A percentile compares a stretch with the other conserved stretches of the same genome.
These are phyloP conservation scores for Geotrichum klebahnii DNA, from an alignment of 1,139 yeast species.

Conservation along the genomic window DNA sequence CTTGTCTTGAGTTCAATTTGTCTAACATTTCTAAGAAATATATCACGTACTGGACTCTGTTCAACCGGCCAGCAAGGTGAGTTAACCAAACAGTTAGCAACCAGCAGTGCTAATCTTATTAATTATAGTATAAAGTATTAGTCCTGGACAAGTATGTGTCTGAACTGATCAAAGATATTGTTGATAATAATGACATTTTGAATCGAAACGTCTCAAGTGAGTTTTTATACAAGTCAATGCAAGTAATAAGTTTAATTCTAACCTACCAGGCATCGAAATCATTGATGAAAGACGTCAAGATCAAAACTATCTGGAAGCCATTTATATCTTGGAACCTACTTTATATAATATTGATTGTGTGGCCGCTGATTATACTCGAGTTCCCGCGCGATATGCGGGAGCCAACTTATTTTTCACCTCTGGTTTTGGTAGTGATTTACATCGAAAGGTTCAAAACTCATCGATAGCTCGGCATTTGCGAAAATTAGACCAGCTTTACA, in stretches of 20 bases:
- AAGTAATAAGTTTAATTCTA: not conserved
- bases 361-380: constrained; percentile 52
- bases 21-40: constrained; percentile 4
- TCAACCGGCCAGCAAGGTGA: constrained; percentile 35
- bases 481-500: constrained; percentile 30
- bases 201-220: constrained; percentile 40
- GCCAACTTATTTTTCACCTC: constrained; percentile 59
- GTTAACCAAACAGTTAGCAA: no score
- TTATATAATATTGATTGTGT: constrained; percentile 55
- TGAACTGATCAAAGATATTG: constrained; percentile 36
- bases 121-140: constrained; percentile 40
- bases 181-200: constrained; percentile 41
- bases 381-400: constrained; percentile 54
- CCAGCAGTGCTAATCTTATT: not conserved
- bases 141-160: constrained; percentile 42
- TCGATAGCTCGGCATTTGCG: constrained; percentile 29
- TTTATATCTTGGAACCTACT: constrained; percentile 57
- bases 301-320: constrained; percentile 53
- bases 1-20: not conserved
- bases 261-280: constrained; percentile 46
- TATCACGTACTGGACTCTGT: constrained; percentile 37
- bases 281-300: constrained; percentile 52
- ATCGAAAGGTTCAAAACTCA: constrained; percentile 30
- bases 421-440: constrained; percentile 39
- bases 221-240: not conserved